Percentiles rank a stretch among this genome's conserved stretches.
These are phyloP conservation scores for Amborella trichopoda DNA, from an alignment of 164 flowering plant species.

Conservation along the genomic window DNA sequence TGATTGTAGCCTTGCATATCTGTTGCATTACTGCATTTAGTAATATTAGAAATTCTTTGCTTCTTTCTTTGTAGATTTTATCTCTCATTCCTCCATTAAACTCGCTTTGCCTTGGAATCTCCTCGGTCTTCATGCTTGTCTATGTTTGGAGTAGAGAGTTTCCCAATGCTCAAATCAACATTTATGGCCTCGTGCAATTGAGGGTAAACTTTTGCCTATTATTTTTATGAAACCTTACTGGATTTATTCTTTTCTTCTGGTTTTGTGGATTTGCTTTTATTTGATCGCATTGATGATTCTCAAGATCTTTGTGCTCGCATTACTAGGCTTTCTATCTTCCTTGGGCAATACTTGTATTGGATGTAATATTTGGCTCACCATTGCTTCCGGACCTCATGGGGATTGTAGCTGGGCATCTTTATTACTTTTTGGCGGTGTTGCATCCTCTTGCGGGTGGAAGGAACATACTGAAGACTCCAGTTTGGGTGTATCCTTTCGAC, in stretches of 20 bases:
- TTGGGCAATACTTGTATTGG: constrained; percentile 95
- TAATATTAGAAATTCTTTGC: not conserved
- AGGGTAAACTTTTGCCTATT: constrained; percentile 24
- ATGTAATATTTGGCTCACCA: constrained; percentile 84
- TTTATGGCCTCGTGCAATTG: constrained; percentile 33
- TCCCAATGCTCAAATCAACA: constrained; percentile 36
- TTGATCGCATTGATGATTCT: not conserved
- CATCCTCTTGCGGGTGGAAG: constrained; percentile 88
- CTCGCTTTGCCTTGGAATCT: constrained; percentile 27
- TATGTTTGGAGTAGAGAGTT: constrained; percentile 53
- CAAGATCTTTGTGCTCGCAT: not conserved
- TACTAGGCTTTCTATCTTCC: constrained; percentile 94
- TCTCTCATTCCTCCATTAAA: constrained; percentile 25
- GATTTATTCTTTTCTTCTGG: not conserved
- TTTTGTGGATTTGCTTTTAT: not conserved
- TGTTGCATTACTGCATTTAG: not conserved
- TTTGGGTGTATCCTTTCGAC: constrained; percentile 83
- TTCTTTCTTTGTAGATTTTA: not conserved
- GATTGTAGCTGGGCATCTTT: constrained; percentile 87
- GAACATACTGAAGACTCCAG: constrained; percentile 67
- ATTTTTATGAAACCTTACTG: not conserved
- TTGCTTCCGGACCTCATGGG: constrained; percentile 73
- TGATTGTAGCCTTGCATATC: too few relatives aligned
- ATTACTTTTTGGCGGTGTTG: constrained; percentile 85
- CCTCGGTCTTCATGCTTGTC: constrained; percentile 48